Evolutionary conservation across 1,284 basidiomycete species (phyloP), one percentile per base, ranked within the genome.

Genomic region (Ceratobasidium sp.): DNA sequence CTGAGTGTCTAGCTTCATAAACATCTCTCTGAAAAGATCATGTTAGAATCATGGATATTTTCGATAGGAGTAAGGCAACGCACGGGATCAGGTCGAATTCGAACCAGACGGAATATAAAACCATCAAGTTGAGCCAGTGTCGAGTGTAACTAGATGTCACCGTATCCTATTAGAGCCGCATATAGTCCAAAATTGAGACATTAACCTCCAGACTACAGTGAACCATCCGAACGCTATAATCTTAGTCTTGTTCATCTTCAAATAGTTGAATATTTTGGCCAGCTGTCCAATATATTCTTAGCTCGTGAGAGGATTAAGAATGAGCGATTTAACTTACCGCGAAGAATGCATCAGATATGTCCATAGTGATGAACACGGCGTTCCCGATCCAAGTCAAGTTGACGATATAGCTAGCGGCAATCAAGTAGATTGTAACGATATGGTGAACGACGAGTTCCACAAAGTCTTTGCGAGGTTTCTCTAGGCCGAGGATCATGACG

Each of bases 321-420:
- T 17, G 20, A 26, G 9, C n/a, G n/a, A n/a, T n/a, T n/a, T 17
- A n/a, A 46, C 93, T 81, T 80, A 96, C 95, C 28, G 93, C 95
- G 26, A 99, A 89, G 86, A 94, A 95, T 28, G 91, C 86, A 83
- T 99, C 97, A 2, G 96, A 96, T 46, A 97, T 89, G 86, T 99
- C 97, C 97, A 99, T 99, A 83, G 96, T 97, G 83, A 97, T 89
- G 82, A 94, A 99, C 38, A 99, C 91, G 1, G 96, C 94, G 80
- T 78, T 78, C 15, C 97, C 97, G 73, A 98, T 97, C 81, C 92
- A 87, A 0, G 97, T 98, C 69, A 95, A 80, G 83, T 95, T 95
- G 81, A 94, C 80, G 50, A 91, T 83, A 82, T 97, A 98, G 82
- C 94, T 96, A 62, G 84, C 94, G 91, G 93, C 93, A 68, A 99